Percentiles rank a stretch among this genome's conserved stretches.
These are phyloP conservation scores for Salicornia ramosissima DNA, from an alignment of 148 eudicot genomes.

Conservation along the genomic window DNA sequence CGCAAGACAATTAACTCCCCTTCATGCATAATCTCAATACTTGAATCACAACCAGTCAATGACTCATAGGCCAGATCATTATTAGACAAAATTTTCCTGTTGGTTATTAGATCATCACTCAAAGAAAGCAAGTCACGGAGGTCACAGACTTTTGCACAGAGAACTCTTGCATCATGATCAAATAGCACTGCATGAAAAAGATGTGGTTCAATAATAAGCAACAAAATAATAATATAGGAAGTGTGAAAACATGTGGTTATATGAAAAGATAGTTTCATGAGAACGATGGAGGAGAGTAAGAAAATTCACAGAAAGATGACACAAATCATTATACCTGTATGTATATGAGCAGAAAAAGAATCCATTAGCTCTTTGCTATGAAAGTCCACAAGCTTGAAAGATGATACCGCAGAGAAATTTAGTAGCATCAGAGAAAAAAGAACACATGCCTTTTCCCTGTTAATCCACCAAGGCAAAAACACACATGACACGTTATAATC, in stretches of 20 bases:
- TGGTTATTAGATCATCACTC: conserved; percentile 55
- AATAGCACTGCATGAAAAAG: conserved; percentile 46
- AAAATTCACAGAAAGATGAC: neutral
- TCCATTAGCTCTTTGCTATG: conserved; percentile 25
- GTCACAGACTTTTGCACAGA: conserved; percentile 42
- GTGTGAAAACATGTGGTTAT: too few relatives aligned
- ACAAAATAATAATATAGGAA: neutral
- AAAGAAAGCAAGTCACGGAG: conserved; percentile 47
- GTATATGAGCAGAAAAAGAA: conserved; percentile 38
- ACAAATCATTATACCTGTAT: conserved; percentile 43
- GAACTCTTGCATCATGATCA: conserved; percentile 30
- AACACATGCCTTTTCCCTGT: conserved; percentile 68
- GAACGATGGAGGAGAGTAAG: neutral
- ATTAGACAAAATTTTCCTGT: conserved; percentile 38
- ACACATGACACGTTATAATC: neutral
- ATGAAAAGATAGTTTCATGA: neutral
- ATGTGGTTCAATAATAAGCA: neutral
- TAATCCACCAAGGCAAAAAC: neutral
- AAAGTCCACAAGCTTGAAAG: conserved; percentile 20
- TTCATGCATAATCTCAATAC: conserved; percentile 29
- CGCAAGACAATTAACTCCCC: conserved; percentile 31
- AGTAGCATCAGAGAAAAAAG: conserved; percentile 54
- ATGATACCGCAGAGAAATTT: conserved; percentile 35
- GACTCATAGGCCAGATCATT: conserved; percentile 27
- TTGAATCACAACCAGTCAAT: conserved; percentile 19